Percentiles rank a stretch among this genome's conserved stretches.
These are phyloP conservation scores for Pichia exigua DNA, from an alignment of 805 yeast genomes.

Conservation along the genomic window DNA sequence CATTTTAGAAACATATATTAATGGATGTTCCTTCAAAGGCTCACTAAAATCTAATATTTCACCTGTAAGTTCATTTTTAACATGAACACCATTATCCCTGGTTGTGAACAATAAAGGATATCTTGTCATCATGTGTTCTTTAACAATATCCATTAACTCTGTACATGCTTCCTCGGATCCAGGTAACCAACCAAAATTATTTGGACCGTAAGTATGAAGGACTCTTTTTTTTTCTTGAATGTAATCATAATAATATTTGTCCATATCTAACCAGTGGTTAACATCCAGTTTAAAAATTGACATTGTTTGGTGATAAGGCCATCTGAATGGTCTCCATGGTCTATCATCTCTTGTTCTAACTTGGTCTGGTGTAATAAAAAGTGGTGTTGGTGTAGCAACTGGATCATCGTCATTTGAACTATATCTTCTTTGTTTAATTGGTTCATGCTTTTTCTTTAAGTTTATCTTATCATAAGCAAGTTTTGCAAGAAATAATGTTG, in stretches of 20 bases:
- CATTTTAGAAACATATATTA: conserved; percentile 53
- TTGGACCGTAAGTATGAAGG: conserved; percentile 48
- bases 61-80: conserved; percentile 53
- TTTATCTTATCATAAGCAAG: not conserved
- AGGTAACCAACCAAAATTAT: conserved; percentile 59
- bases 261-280: conserved; percentile 77
- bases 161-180: conserved; percentile 52
- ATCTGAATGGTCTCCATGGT: conserved; percentile 76
- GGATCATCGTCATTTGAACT: conserved; percentile 19
- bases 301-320: conserved; percentile 80
- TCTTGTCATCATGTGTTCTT: conserved; percentile 50
- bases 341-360: conserved; percentile 60
- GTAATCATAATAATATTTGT: conserved; percentile 62
- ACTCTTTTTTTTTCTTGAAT: conserved; percentile 56
- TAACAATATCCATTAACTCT: conserved; percentile 58
- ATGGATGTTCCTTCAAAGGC: conserved; percentile 59
- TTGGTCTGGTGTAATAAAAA: conserved; percentile 59
- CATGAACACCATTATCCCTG: conserved; percentile 40
- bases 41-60: conserved; percentile 52
- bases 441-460: not conserved
- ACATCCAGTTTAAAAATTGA: conserved; percentile 62
- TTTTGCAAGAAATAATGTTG: conserved; percentile 12
- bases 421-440: conserved; percentile 7
- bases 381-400: conserved; percentile 45
- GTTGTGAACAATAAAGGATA: conserved; percentile 57